Evolutionary conservation across 1,284 basidiomycete genomes (phyloP), one percentile per base, ranked within the genome.

Genomic region (Volvariella volvacea): DNA sequence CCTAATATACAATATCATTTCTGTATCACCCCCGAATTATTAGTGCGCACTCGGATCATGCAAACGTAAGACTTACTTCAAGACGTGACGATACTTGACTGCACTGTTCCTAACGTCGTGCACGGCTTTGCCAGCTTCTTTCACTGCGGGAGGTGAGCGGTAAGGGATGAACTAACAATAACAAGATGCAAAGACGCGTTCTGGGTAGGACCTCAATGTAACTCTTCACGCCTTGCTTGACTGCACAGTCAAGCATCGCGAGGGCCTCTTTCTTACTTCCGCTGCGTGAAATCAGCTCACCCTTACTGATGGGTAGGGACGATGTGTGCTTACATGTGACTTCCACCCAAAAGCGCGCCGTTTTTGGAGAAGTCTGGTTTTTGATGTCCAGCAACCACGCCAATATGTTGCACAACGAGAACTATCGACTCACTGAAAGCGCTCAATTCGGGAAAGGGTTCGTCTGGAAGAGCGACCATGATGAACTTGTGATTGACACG

Each of bases 221-320:
- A 19, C 54, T 52, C 43, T 59, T 60, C 21, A 64, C 50, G 0
- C 50, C 52, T 59, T 82, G 76, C 52, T 80, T 65, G 3, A 68
- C 71, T 3, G 76, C 78, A 14, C 83, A 65, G 49, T 77, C 55
- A 31, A 81, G 63, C 81, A 83, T 84, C 45, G 69, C 66, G 15
- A 75, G 54, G 15, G 69, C 75, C 55, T 86, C 82, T 49, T 70
- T 70, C 65, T 80, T 82, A 60, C 67, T 78, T 28, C 82, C 83
- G 42, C 86, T 78, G 60, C 76, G 69, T 63, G 37, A 28, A 14
- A 25, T 25, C 15, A 40, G 14, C 15, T 14, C 8, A 19, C 1
- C 19, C 9, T n/a, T 3, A 15, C 22, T 25, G 30, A 28, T 15
- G 22, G 2, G 32, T 8, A 25, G 25, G 17, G 10, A 6, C n/a